Conservation (phyloP, 2,329 filamentous ascomycete species). For the Nectriaceae sp. region DNA sequence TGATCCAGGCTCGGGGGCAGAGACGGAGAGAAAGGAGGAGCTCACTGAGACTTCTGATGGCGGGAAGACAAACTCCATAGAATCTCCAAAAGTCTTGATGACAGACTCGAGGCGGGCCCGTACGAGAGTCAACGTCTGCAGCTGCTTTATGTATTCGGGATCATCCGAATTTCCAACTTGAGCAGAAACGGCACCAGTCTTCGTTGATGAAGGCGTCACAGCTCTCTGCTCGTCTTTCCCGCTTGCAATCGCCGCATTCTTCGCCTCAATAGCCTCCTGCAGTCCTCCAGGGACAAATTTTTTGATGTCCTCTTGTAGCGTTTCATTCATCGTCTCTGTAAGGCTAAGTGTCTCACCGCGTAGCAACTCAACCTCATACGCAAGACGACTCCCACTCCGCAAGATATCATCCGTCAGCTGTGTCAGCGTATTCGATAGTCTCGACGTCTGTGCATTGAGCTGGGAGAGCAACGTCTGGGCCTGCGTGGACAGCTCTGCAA, state of each 20-base stretch:
- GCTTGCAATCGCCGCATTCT: constrained; percentile 15
- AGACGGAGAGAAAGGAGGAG: constrained; percentile 87
- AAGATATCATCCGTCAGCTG: constrained; percentile 94
- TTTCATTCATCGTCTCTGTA: constrained; percentile 74
- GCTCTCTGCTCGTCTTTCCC: constrained; percentile 19
- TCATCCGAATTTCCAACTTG: constrained; percentile 38
- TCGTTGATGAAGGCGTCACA: constrained; percentile 24
- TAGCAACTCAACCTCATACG: constrained; percentile 92
- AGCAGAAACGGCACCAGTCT: constrained; percentile 7
- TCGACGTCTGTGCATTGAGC: constrained; percentile 84
- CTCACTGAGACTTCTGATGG: constrained; percentile 83
- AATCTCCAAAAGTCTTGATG: constrained; percentile 88
- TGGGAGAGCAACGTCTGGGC: constrained; percentile 84
- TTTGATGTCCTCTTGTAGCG: constrained; percentile 69
- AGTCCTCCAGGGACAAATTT: constrained; percentile 66
- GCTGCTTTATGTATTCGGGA: constrained; percentile 71
- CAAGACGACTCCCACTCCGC: constrained; percentile 80
- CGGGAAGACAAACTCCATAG: constrained; percentile 92
- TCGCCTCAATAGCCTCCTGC: constrained; percentile 31
- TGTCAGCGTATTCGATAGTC: constrained; percentile 78
- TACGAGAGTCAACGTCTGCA: constrained; percentile 82
- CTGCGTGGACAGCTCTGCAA: constrained; percentile 77
- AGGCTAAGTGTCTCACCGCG: constrained; percentile 85
- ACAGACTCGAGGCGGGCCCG: constrained; percentile 84
- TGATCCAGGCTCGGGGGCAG: constrained; percentile 73